Base-by-base conservation (phyloP, 176 grass and related monocot species). In the Puya raimondii region DNA sequence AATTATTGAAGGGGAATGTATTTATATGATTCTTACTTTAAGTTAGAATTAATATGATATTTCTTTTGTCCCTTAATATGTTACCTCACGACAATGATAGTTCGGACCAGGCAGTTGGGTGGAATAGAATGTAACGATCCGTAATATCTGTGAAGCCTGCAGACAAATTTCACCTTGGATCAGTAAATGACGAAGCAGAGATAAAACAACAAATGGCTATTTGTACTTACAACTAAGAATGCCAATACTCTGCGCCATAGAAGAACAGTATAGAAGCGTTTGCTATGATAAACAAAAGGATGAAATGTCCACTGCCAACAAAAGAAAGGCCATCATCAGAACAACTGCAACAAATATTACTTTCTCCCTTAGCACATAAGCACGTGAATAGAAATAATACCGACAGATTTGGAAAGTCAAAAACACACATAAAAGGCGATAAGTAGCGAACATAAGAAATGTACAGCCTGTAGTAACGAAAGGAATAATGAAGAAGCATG, bases 61-160 rank as follows among this genome's bases (percentile, higher is more conserved):
- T 61, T 21, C 2, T 22, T 61, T 71, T 26, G 56, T 12, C 53
- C 74, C 47, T 68, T 14, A 71, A 15, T 17, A 49, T 29, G 22
- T 70, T 78, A 99, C 94, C 94, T 93, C 94, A 70, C 77, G 90
- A 66, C 94, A 99, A 65, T 93, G 94, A 75, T 93, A 99, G 69
- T 99, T 99, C 48, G 94, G 94, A 70, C 94, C 94, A 80, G 94
- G 94, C 70, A 99, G 89, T 76, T 93, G 90, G 58, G 94, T 99
- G 78, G 94, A 88, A 74, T 93, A 99, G 82, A 99, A 99, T 17
- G 94, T 93, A 53, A 93, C 18, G 57, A 99, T 93, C 53, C 90
- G 77, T 49, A 93, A 80, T 73, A 84, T 63, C 54, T 99, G 94
- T 51, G 77, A 99, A 78, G 87, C 80, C 94, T 99, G 80, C 11